Base-by-base conservation (phyloP, 2,329 filamentous ascomycete genomes). In the Colletotrichum costaricense region DNA sequence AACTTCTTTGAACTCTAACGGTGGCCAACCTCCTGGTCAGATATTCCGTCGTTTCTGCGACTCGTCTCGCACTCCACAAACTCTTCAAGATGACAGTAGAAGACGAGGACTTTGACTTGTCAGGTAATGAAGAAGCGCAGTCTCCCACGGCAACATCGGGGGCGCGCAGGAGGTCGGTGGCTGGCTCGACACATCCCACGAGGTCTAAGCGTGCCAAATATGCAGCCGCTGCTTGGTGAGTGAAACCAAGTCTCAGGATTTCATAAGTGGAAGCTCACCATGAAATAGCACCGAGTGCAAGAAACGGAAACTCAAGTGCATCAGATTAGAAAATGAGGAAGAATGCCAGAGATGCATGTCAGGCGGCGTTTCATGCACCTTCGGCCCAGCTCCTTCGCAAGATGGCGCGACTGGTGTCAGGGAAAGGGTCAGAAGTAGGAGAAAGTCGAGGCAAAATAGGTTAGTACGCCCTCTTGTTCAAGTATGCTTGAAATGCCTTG, bases 271-370 rank as follows among this genome's bases (percentile, higher is more conserved):
- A 33, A 9, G 30, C 30, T 33, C 9, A 63, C 16, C 4, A 4
- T 24, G 22, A 3, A 11, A 19, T 14, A 71, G 68, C 26, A 26
- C 16, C 7, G 68, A 84, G 28, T 85, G 83, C 73, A 84, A 84
- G 69, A 82, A 81, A 30, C 76, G 81, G 38, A 85, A 85, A 67
- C 81, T 85, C 67, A 85, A 85, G 72, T 85, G 83, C 72, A 76
- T 82, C 38, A 79, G 79, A 1, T 65, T 67, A 0, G 75, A 76
- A 14, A 68, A 68, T 3, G 76, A 79, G 28, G 75, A 72, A 5
- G 75, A 68, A 54, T 83, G 82, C 59, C 77, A 81, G 66, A 73
- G 81, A 66, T 83, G 82, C 49, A 75, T 78, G 11, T 64, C 75
- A 2, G 75, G 77, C 56, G 78, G 79, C 2, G 63, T 79, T 4